Evolutionary conservation across 2,329 filamentous ascomycete species (phyloP).

Genomic region (Ceratocystiopsis brevicomis): DNA sequence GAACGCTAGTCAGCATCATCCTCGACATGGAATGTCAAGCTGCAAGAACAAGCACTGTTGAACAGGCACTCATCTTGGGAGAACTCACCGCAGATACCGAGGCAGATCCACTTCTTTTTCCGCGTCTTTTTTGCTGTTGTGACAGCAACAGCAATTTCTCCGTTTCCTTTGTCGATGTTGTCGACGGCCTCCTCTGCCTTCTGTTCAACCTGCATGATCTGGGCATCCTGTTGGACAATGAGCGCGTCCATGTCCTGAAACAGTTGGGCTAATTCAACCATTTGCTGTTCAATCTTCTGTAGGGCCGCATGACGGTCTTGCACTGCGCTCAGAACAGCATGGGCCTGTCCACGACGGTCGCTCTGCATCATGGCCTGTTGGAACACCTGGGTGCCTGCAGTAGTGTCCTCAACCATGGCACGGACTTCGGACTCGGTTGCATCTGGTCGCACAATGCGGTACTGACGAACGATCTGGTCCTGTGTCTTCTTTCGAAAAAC

Average conservation of each 20-base stretch:
- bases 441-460: slow-evolving; percentile 71
- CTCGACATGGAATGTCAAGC: not conserved
- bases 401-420: slow-evolving; percentile 54
- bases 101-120: slow-evolving; percentile 94
- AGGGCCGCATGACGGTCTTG: slow-evolving; percentile 71
- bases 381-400: slow-evolving; percentile 62
- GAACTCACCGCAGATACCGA: slow-evolving; percentile 48
- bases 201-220: slow-evolving; percentile 64
- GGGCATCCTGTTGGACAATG: slow-evolving; percentile 69
- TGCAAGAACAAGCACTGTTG: not conserved
- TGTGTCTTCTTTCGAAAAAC: slow-evolving; percentile 63
- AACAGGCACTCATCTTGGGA: not conserved
- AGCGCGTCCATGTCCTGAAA: slow-evolving; percentile 80
- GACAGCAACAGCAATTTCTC: slow-evolving; percentile 66
- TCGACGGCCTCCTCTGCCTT: slow-evolving; percentile 72
- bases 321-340: slow-evolving; percentile 60
- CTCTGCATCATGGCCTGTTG: slow-evolving; percentile 69
- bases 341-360: slow-evolving; percentile 63
- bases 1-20: slow-evolving; percentile 1
- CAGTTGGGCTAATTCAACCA: slow-evolving; percentile 70
- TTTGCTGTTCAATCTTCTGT: slow-evolving; percentile 77
- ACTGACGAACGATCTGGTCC: slow-evolving; percentile 75
- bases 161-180: slow-evolving; percentile 71
- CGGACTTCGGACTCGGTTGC: slow-evolving; percentile 61
- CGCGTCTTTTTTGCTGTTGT: slow-evolving; percentile 60